Evolutionary conservation across 1,284 basidiomycete species (phyloP).

Genomic region (Violaceomyces palustris): DNA sequence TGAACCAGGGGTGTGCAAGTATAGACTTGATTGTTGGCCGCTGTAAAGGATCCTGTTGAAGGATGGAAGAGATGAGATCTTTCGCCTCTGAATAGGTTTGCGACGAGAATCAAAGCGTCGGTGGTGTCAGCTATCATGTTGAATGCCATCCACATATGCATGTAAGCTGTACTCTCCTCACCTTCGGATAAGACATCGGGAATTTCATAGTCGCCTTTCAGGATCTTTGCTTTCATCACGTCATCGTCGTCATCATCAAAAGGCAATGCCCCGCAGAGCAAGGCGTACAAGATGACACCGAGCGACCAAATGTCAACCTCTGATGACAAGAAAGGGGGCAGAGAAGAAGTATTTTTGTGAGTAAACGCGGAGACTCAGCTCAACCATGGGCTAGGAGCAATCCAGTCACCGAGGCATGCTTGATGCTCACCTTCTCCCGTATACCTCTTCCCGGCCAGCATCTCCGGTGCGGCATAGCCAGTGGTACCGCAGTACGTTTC

Average conservation of each 20-base stretch:
- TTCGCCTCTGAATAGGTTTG: constrained; percentile 66
- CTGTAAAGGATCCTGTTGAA: constrained; percentile 72
- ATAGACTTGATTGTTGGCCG: constrained; percentile 79
- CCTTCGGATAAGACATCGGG: constrained; percentile 69
- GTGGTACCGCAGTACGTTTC: constrained; percentile 97
- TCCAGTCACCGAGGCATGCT: constrained; percentile 49
- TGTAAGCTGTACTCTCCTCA: constrained; percentile 63
- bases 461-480: constrained; percentile 90
- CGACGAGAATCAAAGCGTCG: not conserved
- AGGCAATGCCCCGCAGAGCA: constrained; percentile 87
- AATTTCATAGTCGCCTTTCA: constrained; percentile 81
- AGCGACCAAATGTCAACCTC: constrained; percentile 98
- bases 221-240: constrained; percentile 80
- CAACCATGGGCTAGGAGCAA: too few relatives aligned
- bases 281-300: constrained; percentile 88
- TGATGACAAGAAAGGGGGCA: constrained; percentile 44
- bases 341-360: too few relatives aligned
- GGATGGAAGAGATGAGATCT: constrained; percentile 70
- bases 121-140: not conserved
- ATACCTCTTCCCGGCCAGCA: constrained; percentile 83
- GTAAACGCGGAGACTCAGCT: too few relatives aligned
- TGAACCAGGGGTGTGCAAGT: constrained; percentile 84
- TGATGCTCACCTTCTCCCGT: constrained; percentile 69
- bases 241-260: constrained; percentile 95
- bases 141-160: not conserved